phyloP scores from a whole-genome alignment of 768 basidiomycete genomes.

The Boletellus emodensis region DNA sequence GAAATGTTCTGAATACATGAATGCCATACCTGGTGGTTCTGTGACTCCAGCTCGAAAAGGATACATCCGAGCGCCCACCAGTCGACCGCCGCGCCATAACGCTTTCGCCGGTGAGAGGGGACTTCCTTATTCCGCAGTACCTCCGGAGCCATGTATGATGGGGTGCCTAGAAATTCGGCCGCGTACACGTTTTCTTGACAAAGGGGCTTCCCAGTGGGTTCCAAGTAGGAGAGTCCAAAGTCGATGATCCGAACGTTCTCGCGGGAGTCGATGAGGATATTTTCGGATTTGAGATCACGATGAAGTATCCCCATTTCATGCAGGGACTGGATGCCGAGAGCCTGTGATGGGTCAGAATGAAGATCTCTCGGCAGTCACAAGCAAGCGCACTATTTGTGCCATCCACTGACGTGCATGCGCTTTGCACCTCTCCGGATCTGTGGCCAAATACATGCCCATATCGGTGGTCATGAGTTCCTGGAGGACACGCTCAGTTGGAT shows the following conservation, averaged over 20 bases:
- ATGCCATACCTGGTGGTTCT: conserved; percentile 21
- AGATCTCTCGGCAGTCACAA: background rate
- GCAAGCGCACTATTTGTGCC: conserved; percentile 35
- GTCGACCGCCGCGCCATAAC: conserved; percentile 35
- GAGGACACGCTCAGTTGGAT: background rate
- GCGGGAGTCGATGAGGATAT: conserved; percentile 51
- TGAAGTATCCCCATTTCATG: conserved; percentile 63
- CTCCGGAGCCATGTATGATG: conserved; percentile 40
- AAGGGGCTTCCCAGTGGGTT: conserved; percentile 9
- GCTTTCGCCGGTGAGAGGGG: conserved; percentile 1
- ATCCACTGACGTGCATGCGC: conserved; percentile 36
- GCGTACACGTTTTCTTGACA: conserved; percentile 13
- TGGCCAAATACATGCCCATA: conserved; percentile 28
- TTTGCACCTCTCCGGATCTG: conserved; percentile 20
- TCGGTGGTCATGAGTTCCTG: conserved; percentile 42
- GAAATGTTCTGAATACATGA: background rate
- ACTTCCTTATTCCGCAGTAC: conserved; percentile 28
- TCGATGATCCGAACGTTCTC: conserved; percentile 41
- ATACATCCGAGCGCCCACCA: conserved; percentile 44
- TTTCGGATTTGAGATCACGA: conserved; percentile 67
- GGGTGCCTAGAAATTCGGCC: conserved; percentile 32
- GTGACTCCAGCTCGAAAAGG: conserved; percentile 35
- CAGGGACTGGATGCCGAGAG: conserved; percentile 39
- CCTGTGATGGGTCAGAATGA: conserved; percentile 22
- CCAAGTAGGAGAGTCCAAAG: conserved; percentile 36